Percentiles rank a stretch among this genome's conserved stretches.
Conservation (phyloP, 2,329 filamentous ascomycete genomes). For the Coniochaeta ligniaria region DNA sequence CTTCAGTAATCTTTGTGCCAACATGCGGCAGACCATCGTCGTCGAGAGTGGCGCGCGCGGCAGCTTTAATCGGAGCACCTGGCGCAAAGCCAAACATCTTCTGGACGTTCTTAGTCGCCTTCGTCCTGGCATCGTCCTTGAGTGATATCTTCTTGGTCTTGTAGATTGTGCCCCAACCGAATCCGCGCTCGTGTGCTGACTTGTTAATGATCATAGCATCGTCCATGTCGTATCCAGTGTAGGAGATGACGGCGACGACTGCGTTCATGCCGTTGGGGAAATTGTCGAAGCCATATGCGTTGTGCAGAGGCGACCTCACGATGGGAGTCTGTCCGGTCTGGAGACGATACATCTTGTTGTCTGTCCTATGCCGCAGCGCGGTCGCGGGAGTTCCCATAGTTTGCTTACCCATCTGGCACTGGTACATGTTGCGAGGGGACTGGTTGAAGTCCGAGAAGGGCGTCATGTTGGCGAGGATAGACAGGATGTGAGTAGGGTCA, state of each 20-base stretch:
- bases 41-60: slow-evolving; percentile 68
- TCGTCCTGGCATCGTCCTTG: slow-evolving; percentile 66
- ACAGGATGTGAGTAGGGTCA: slow-evolving; percentile 92
- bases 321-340: slow-evolving; percentile 96
- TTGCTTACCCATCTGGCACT: slow-evolving; percentile 99
- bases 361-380: slow-evolving; percentile 76
- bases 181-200: slow-evolving; percentile 89
- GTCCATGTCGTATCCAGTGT: slow-evolving; percentile 99
- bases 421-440: slow-evolving; percentile 98
- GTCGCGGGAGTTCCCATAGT: slow-evolving; percentile 96
- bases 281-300: slow-evolving; percentile 94
- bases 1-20: slow-evolving; percentile 69
- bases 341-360: slow-evolving; percentile 93
- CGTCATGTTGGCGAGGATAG: slow-evolving; percentile 96
- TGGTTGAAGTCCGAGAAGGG: slow-evolving; percentile 99
- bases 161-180: slow-evolving; percentile 93
- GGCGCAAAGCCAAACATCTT: slow-evolving; percentile 92
- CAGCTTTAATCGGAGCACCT: slow-evolving; percentile 61
- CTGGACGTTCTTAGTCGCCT: slow-evolving; percentile 60
- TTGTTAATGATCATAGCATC: slow-evolving; percentile 99
- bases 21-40: slow-evolving; percentile 81
- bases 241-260: slow-evolving; percentile 94
- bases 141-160: slow-evolving; percentile 92
- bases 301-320: slow-evolving; percentile 86
- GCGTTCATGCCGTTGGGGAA: slow-evolving; percentile 96